Evolutionary conservation across 73 alveolate genomes (phyloP), one percentile per base, ranked within the genome.

Genomic region (Breviolum minutum): DNA sequence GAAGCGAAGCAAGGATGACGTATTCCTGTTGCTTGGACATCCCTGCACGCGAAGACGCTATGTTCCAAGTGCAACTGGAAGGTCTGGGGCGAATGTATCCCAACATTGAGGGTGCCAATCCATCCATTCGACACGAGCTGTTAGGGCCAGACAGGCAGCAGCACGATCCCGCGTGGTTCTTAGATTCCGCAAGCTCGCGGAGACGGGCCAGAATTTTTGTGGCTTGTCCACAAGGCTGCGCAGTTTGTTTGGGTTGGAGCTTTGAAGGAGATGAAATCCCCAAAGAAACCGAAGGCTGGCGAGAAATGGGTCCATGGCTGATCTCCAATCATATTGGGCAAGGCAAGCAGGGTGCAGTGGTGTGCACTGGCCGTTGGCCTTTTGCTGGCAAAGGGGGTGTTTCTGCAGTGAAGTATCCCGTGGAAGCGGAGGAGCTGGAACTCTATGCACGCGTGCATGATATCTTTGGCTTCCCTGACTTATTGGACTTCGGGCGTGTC

Each of bases 341-440:
- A 62, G 98, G 98, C 60, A 92, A 92, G 71, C 98, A 91, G 70
- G 88, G 87, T 83, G 98, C 98, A 16, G 90, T 74, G 60, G 98
- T 92, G n/a, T 92, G 83, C 98, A 92, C 98, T 19, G 89, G 98
- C 63, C 98, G 98, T 30, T 92, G 98, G 98, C 98, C 98, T 68
- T 83, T 60, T 26, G 76, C 90, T 6, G 98, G 98, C 48, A 54
- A 60, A 54, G 98, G 98, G 29, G 98, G 98, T 11, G 87, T 92
- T 29, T 69, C 90, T 19, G 98, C 98, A 0, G 87, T 92, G 98
- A 92, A 92, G 68, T 92, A 69, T 29, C 98, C 98, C 24, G 90
- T 92, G 80, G 98, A 92, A 40, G 90, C 98, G n/a, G 81, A 92
- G 86, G 98, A 92, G 81, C 62, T 92, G 62, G 80, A 92, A 80